A percentile compares a stretch with the other conserved stretches of the same genome.
Conservation (phyloP, 306 rosid species). For the Ormosia emarginata region DNA sequence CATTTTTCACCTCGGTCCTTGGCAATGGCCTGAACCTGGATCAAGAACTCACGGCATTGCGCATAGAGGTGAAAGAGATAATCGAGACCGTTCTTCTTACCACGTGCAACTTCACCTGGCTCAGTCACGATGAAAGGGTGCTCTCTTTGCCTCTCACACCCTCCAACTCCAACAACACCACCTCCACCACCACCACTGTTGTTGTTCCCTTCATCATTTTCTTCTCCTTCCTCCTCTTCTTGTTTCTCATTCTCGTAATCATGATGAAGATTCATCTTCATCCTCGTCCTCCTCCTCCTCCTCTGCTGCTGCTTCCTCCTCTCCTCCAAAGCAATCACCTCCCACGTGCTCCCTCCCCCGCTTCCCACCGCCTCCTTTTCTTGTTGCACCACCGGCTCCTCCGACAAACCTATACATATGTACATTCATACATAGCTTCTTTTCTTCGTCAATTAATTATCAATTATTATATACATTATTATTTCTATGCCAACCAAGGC, state of each 20-base stretch:
- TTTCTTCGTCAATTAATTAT: background rate
- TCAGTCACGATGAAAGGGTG: constrained; percentile 97
- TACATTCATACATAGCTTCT: background rate
- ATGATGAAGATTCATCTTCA: constrained; percentile 4
- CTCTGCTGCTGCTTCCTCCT: constrained; percentile 48
- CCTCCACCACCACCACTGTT: background rate
- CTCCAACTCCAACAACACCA: background rate
- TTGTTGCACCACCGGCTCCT: constrained; percentile 88
- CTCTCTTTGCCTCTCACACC: constrained; percentile 75
- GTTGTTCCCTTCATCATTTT: constrained; percentile 17
- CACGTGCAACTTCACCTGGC: constrained; percentile 99
- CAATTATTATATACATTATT: background rate
- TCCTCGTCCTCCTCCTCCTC: constrained; percentile 26
- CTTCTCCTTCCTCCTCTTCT: constrained; percentile 36
- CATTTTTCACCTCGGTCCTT: constrained; percentile 95
- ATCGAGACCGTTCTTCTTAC: constrained; percentile 95
- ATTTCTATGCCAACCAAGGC: background rate
- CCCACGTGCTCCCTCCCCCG: constrained; percentile 71
- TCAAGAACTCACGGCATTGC: constrained; percentile 85
- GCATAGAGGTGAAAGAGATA: constrained; percentile 90
- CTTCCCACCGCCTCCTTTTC: constrained; percentile 70
- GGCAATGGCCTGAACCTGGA: constrained; percentile 83
- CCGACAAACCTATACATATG: constrained; percentile 67
- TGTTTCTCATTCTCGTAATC: constrained; percentile 30
- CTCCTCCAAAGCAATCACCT: constrained; percentile 33